Base-by-base conservation (phyloP, 2,329 filamentous ascomycete species). In the Colletotrichum truncatum region DNA sequence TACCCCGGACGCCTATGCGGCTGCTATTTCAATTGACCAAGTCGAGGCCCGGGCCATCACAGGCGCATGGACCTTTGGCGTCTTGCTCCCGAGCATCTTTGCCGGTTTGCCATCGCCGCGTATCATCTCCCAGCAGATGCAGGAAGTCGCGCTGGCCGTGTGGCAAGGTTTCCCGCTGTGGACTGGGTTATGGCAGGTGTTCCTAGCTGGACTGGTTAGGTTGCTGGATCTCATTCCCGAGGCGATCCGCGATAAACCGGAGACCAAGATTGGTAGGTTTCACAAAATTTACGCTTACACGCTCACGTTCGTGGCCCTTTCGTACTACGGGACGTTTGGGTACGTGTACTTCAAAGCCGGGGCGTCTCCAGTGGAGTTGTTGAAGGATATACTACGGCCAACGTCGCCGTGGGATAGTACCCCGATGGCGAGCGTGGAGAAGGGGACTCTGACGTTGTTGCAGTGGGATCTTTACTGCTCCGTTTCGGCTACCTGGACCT, bases 391-490 rank as follows among this genome's bases (percentile, higher is more conserved):
- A 1, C 70, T 73, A 56, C 30, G 32, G 1, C 64, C 64, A 3
- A 52, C 53, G 11, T 59, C 41, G 25, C 59, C 60, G 4, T 54
- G 45, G 14, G 34, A 38, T 1, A 23, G 10, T 9, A 26, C 25
- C 16, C 55, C 16, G n/a, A 55, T 68, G 32, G 46, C 32, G 2
- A 67, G 58, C 3, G 2, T 71, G 11, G 59, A 69, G 7, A 56
- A 61, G 16, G 70, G 68, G 0, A 26, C 26, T 0, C 18, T 69
- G 43, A 48, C 62, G 4, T 21, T 71, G 7, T 48, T 73, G 38
- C 70, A 72, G 49, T 73, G 70, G 53, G 70, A 73, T 14, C 23
- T 72, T 43, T 71, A 70, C 58, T 70, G 68, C 48, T 67, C 68
- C 1, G 51, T 54, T 4, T 36, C 36, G 9, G 68, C 62, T 1